phyloP scores from a whole-genome alignment of 75 land plant genomes.

The Selaginella tamariscina region DNA sequence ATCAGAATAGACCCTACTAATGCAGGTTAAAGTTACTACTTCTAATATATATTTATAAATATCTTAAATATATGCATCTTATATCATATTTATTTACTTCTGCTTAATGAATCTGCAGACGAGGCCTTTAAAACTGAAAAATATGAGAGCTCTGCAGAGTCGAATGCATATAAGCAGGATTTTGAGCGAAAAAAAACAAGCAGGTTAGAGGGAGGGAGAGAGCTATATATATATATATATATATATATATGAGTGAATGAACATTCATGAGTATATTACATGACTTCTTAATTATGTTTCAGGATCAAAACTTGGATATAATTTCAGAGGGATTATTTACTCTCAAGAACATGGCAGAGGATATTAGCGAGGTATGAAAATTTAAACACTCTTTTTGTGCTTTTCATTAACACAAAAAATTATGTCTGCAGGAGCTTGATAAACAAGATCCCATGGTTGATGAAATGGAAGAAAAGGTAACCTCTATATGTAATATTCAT shows the following conservation, averaged over 20 bases:
- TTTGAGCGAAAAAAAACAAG: neutral
- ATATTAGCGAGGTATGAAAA: neutral
- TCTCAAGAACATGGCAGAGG: neutral
- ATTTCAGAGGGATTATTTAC: neutral
- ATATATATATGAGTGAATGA: no score
- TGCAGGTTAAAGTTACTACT: neutral
- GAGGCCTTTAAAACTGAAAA: neutral
- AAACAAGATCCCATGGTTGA: neutral
- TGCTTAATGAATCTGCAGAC: neutral
- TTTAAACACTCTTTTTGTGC: no score
- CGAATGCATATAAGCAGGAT: neutral
- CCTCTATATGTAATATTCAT: neutral
- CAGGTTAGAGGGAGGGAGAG: no score
- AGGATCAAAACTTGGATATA: neutral
- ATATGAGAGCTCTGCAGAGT: neutral
- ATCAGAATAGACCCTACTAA: neutral
- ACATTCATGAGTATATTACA: no score
- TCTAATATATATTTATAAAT: neutral
- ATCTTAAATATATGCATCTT: no score
- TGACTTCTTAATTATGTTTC: no score
- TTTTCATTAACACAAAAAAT: no score
- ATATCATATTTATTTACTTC: no score
- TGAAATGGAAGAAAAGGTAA: neutral
- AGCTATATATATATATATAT: no score
- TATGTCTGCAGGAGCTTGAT: neutral